Conservation (phyloP, 495 filamentous ascomycete species). For the Hypoxylon cercidicola region DNA sequence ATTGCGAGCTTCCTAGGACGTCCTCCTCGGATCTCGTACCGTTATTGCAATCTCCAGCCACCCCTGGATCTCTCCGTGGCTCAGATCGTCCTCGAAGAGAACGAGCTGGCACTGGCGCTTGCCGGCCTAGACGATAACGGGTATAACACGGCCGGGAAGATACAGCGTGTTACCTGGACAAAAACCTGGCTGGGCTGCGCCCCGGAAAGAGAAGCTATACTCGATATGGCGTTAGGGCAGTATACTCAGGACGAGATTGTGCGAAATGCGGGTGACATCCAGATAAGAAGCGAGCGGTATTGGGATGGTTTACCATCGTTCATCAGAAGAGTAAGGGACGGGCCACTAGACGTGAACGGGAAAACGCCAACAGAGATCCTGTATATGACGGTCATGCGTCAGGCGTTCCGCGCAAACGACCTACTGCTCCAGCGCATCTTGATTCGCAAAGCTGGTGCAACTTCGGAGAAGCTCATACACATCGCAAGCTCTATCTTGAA, state of each 20-base stretch:
- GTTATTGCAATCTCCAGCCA: slow-evolving; percentile 45
- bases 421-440: slow-evolving; percentile 59
- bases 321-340: slow-evolving; percentile 48
- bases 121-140: slow-evolving; percentile 44
- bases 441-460: slow-evolving; percentile 51
- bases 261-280: slow-evolving; percentile 46
- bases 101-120: slow-evolving; percentile 36
- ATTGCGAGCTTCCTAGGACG: slow-evolving; percentile 44
- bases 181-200: slow-evolving; percentile 43
- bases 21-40: slow-evolving; percentile 44
- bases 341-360: slow-evolving; percentile 38
- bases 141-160: slow-evolving; percentile 38
- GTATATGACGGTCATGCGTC: slow-evolving; percentile 45
- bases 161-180: slow-evolving; percentile 43
- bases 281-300: slow-evolving; percentile 47
- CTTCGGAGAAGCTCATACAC: slow-evolving; percentile 50
- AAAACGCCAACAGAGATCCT: slow-evolving; percentile 47
- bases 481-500: slow-evolving; percentile 52
- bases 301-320: slow-evolving; percentile 52
- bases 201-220: slow-evolving; percentile 42
- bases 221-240: slow-evolving; percentile 43
- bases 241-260: slow-evolving; percentile 48
- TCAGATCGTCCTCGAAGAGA: slow-evolving; percentile 36
- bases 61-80: slow-evolving; percentile 41
- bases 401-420: slow-evolving; percentile 56